Percentiles rank a stretch among this genome's conserved stretches.
phyloP scores from a whole-genome alignment of 441 rosid genomes.

The Populus hybrid region DNA sequence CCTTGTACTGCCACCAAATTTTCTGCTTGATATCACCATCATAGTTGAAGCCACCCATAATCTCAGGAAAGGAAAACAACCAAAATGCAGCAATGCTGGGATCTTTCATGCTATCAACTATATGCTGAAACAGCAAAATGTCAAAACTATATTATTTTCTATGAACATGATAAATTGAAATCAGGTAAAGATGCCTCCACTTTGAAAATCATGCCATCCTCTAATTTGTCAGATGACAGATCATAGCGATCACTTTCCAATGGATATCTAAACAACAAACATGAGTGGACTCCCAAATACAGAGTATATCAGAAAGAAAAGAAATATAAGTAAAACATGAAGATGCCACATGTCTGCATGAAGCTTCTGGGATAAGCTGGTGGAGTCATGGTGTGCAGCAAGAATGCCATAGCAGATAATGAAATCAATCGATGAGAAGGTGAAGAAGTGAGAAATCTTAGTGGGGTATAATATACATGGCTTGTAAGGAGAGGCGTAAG shows the following conservation, averaged over 20 bases:
- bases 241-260: background rate
- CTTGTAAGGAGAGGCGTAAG: background rate
- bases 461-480: background rate
- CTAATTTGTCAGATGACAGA: background rate
- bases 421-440: background rate
- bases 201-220: background rate
- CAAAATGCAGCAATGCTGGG: conserved; percentile 96
- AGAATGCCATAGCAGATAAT: background rate
- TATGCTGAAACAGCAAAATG: conserved; percentile 58
- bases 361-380: background rate
- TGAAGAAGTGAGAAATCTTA: background rate
- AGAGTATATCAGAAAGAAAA: background rate
- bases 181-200: background rate
- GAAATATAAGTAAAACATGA: background rate
- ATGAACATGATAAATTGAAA: background rate
- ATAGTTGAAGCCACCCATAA: conserved; percentile 71
- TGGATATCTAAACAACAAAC: background rate
- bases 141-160: conserved; percentile 6
- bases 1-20: conserved; percentile 92
- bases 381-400: background rate
- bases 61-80: conserved; percentile 81
- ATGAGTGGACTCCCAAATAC: background rate
- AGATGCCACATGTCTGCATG: background rate
- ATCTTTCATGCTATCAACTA: conserved; percentile 89
- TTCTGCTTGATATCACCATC: conserved; percentile 84